Base-by-base conservation (phyloP, 2,329 filamentous ascomycete genomes). In the Amauroascus verrucosus region DNA sequence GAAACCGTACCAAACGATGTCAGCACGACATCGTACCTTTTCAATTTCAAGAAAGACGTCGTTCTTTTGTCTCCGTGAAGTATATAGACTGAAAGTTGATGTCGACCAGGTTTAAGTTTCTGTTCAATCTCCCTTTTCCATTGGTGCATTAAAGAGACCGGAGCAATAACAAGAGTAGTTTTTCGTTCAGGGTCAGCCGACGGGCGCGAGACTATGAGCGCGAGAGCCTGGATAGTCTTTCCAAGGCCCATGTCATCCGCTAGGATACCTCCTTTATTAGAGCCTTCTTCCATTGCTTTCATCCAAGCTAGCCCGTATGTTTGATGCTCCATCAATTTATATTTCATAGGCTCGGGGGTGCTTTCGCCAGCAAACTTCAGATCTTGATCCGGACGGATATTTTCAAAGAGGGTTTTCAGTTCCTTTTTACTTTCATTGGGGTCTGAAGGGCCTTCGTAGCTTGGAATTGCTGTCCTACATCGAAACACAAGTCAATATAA, bases 221-320 rank as follows among this genome's bases (percentile, higher is more conserved):
- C 80, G 20, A 96, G 74, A 4, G 86, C 84, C 57, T 91, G 88
- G 22, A 95, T 84, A 0, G 87, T 91, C 69, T 93, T 91, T 6
- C 87, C 87, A 9, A 91, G 72, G 6, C 87, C 87, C 87, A 91
- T 93, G 58, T 88, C 85, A 62, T 88, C 85, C 0, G 83, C 85
- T 22, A 90, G 73, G 53, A 91, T 88, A 20, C 86, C 84, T 16
- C 86, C 86, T 61, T 85, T 88, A 51, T 83, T 81, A 1, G 72
- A 76, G 7, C 86, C 82, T 54, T 80, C 76, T 66, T 91, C 87
- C 74, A 84, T 86, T 6, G 79, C 77, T 61, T 82, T 82, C 71
- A 93, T 79, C 87, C 87, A 93, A 1, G 81, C 77, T 35, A 91
- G 67, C 2, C 85, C 87, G 16, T 91, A 72, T 61, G 86, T 83